Evolutionary conservation across 148 eudicot species (phyloP).

Genomic region (Drosera capensis): DNA sequence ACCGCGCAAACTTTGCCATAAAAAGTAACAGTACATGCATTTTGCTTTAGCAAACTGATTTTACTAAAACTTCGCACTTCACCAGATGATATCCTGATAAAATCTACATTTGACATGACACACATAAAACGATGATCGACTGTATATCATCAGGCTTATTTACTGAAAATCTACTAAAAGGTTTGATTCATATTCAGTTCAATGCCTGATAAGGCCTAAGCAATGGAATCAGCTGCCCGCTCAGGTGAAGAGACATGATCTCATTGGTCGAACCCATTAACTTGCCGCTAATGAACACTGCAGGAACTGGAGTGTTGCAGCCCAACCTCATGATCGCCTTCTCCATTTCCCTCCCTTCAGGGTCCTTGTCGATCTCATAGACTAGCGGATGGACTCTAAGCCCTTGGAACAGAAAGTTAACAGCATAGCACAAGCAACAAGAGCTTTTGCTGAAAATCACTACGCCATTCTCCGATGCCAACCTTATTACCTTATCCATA

Average conservation of each 20-base stretch:
- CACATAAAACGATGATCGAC: neutral
- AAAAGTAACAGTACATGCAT: too few relatives aligned
- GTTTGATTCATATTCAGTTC: neutral
- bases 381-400: constrained; percentile 49
- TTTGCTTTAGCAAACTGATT: too few relatives aligned
- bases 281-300: constrained; percentile 69
- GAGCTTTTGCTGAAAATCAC: constrained; percentile 86
- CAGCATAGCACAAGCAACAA: constrained; percentile 78
- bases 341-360: constrained; percentile 72
- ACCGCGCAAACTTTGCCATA: too few relatives aligned
- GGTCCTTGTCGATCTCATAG: constrained; percentile 55
- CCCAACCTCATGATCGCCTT: constrained; percentile 62
- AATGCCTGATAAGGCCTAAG: constrained; percentile 36
- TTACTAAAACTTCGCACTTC: too few relatives aligned
- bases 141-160: neutral
- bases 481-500: constrained; percentile 61
- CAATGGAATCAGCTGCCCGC: constrained; percentile 44
- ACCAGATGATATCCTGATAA: too few relatives aligned
- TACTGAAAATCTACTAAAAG: too few relatives aligned
- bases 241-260: constrained; percentile 85
- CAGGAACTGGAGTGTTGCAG: constrained; percentile 51
- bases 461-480: constrained; percentile 57
- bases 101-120: too few relatives aligned
- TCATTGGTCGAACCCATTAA: constrained; percentile 77
- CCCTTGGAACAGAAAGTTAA: constrained; percentile 57